Conservation (phyloP, 2,329 filamentous ascomycete genomes). For the Paraphaeosphaeria sporulosa region DNA sequence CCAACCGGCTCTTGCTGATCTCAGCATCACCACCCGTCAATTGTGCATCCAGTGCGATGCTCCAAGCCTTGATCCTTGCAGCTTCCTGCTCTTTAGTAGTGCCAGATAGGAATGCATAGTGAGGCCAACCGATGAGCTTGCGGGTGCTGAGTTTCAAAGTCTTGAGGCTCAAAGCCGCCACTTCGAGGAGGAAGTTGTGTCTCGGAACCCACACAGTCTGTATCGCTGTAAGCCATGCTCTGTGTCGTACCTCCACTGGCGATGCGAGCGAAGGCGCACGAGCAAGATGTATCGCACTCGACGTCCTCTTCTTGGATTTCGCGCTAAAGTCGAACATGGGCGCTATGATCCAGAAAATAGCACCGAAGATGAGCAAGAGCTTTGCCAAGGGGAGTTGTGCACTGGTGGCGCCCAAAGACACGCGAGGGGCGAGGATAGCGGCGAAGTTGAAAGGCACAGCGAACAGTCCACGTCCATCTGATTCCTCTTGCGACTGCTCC, state of each 20-base stretch:
- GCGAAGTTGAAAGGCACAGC: constrained; percentile 50
- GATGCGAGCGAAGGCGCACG: constrained; percentile 76
- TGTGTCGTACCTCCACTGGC: constrained; percentile 82
- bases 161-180: constrained; percentile 80
- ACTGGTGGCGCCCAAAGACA: constrained; percentile 40
- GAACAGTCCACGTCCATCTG: constrained; percentile 51
- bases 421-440: constrained; percentile 39
- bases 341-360: constrained; percentile 64
- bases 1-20: constrained; percentile 84
- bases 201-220: constrained; percentile 92
- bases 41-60: constrained; percentile 91
- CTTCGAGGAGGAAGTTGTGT: constrained; percentile 85
- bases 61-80: constrained; percentile 89
- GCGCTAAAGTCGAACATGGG: constrained; percentile 66
- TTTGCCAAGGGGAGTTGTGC: constrained; percentile 57
- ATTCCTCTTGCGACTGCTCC: constrained; percentile 62
- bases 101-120: constrained; percentile 81
- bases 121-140: constrained; percentile 76
- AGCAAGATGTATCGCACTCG: constrained; percentile 49
- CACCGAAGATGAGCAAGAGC: constrained; percentile 59
- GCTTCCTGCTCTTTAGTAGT: constrained; percentile 84
- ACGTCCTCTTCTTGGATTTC: constrained; percentile 60
- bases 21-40: constrained; percentile 89
- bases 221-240: constrained; percentile 91
- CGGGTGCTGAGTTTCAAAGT: constrained; percentile 81